Evolutionary conservation across 2,329 filamentous ascomycete genomes (phyloP), one percentile per base, ranked within the genome.

Genomic region (Penicillium frequentans): DNA sequence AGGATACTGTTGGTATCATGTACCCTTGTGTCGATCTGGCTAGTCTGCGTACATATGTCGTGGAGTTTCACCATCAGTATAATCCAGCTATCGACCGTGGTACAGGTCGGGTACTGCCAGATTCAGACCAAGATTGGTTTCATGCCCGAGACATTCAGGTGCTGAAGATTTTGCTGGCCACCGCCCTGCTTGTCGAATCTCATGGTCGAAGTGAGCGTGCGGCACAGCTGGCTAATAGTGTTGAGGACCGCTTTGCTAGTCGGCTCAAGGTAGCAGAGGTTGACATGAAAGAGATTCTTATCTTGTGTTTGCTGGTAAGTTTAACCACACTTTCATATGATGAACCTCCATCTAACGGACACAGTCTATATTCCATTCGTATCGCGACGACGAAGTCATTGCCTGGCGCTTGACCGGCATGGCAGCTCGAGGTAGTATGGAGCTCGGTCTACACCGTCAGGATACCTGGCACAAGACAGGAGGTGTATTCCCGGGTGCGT

Each of bases 1-100:
- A 96, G 60, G 91, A 96, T 63, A 91, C 96, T 67, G 87, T 95
- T 66, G 90, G 90, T 33, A 83, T 93, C 64, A 95, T 96, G 90
- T 96, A 96, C 69, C 92, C 92, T 0, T 86, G 96, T 16, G 73
- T 96, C 39, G 84, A 90, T 63, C 86, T 95, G 31, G 84, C 89
- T 27, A 80, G 81, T 54, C 79, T 95, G 49, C 85, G 90, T 39
- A 78, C 79, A 16, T 73, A 71, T 50, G 68, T 68, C 16, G 59
- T 61, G 16, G 67, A 68, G 23, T 69, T 61, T 37, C 70, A 64
- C 57, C 59, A 62, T 37, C 55, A 43, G 29, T 48, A 58, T 35
- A 33, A 55, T 29, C 53, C 54, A 21, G 50, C 14, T 6, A 48
- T 24, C 23, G 26, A 31, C n/a, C 21, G 44, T 7, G 19, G 10